Percentiles rank a stretch among this genome's conserved stretches.
These are phyloP conservation scores for Plasmodium gallinaceum DNA, from an alignment of 169 alveolate genomes.

Conservation along the genomic window DNA sequence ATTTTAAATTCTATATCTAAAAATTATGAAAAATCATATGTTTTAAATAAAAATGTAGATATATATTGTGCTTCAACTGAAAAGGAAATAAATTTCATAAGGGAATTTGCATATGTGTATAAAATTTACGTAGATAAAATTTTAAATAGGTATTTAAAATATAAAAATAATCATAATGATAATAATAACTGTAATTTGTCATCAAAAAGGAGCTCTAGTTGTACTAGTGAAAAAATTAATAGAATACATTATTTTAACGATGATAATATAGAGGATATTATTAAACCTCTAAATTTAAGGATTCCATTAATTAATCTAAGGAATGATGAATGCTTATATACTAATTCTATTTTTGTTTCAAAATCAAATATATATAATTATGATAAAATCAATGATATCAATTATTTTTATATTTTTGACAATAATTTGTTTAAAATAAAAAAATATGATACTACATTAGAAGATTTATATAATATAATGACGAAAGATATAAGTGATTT, in stretches of 20 bases:
- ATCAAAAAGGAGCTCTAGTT: neutral
- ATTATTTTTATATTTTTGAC: conserved; percentile 22
- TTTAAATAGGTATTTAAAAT: conserved; percentile 11
- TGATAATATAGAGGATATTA: conserved; percentile 12
- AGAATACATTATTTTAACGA: conserved; percentile 27
- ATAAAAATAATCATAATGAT: neutral
- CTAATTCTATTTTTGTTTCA: conserved; percentile 24
- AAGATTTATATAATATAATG: conserved; percentile 31
- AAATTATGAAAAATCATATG: conserved; percentile 51
- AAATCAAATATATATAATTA: conserved; percentile 52
- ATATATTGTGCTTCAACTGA: conserved; percentile 34
- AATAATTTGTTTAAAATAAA: conserved; percentile 29
- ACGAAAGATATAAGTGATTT: conserved; percentile 12
- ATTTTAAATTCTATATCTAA: conserved; percentile 72
- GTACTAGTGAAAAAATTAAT: neutral
- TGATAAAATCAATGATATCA: conserved; percentile 5
- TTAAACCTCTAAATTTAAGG: conserved; percentile 35
- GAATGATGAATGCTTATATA: conserved; percentile 29
- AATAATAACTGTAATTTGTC: neutral
- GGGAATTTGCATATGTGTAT: conserved; percentile 70
- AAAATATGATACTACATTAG: conserved; percentile 37
- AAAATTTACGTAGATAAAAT: conserved; percentile 61
- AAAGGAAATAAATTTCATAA: conserved; percentile 49
- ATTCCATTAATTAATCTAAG: conserved; percentile 41
- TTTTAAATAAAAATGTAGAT: conserved; percentile 31